Evolutionary conservation across 805 yeast species (phyloP).

Genomic region (Candida manassasensis): DNA sequence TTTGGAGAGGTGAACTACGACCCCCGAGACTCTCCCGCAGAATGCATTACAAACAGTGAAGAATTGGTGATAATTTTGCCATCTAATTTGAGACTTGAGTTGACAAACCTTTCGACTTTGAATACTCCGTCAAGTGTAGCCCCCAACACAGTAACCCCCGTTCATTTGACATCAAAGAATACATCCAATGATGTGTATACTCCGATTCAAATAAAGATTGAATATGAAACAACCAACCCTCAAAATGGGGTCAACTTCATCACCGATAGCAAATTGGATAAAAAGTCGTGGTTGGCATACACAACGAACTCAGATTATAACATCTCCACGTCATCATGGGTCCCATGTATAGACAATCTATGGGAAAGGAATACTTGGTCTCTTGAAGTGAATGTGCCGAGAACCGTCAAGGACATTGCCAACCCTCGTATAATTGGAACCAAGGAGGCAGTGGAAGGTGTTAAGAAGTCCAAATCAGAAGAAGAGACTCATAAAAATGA

Average conservation of each 20-base stretch:
- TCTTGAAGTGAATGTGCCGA: conserved; percentile 77
- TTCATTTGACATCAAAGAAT: conserved; percentile 29
- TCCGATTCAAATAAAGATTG: conserved; percentile 68
- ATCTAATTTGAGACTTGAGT: conserved; percentile 54
- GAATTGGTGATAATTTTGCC: conserved; percentile 65
- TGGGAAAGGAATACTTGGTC: conserved; percentile 94
- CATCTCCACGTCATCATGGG: conserved; percentile 91
- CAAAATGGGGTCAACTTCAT: conserved; percentile 73
- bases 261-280: conserved; percentile 49
- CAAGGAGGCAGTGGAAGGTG: conserved; percentile 13
- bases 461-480: conserved; percentile 10
- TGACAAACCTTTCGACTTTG: conserved; percentile 22
- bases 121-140: conserved; percentile 26
- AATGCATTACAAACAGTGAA: conserved; percentile 42
- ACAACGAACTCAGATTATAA: conserved; percentile 77
- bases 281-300: conserved; percentile 73
- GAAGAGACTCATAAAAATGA: conserved; percentile 13
- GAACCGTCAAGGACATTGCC: conserved; percentile 70
- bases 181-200: conserved; percentile 46
- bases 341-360: conserved; percentile 87
- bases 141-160: conserved; percentile 29
- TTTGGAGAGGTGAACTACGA: conserved; percentile 44
- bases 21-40: conserved; percentile 14
- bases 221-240: conserved; percentile 61
- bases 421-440: conserved; percentile 41